Conservation (phyloP, 2,329 filamentous ascomycete genomes). For the Colletotrichum graminicola region DNA sequence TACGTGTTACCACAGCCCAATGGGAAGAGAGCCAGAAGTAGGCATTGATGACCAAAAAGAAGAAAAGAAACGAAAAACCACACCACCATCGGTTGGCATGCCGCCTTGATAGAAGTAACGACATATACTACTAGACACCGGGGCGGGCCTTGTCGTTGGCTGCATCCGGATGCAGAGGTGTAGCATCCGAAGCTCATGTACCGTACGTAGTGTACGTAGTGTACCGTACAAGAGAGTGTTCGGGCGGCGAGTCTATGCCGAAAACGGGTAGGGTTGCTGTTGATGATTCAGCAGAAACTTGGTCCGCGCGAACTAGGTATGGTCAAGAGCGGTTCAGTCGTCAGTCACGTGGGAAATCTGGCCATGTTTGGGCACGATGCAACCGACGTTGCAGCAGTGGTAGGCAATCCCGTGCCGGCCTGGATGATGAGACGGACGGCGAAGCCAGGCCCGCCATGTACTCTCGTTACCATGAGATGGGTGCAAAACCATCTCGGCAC, state of each 20-base stretch:
- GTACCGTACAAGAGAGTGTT: too few species aligned
- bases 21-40: background rate
- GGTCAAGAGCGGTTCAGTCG: background rate
- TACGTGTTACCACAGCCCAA: background rate
- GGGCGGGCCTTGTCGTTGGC: constrained; percentile 7
- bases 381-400: background rate
- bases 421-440: background rate
- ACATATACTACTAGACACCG: too few species aligned
- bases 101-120: too few species aligned
- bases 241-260: constrained; percentile 9
- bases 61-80: background rate
- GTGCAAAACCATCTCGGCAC: background rate
- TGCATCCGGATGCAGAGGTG: constrained; percentile 19
- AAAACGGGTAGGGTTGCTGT: constrained; percentile 17
- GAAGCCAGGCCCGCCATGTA: background rate
- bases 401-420: background rate
- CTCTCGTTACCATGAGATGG: background rate
- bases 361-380: constrained; percentile 8
- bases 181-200: constrained; percentile 19
- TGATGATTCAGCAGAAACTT: background rate
- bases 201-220: too few species aligned
- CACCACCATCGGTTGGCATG: background rate
- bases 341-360: constrained; percentile 6
- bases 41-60: background rate
- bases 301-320: background rate